Percentiles rank a stretch among this genome's conserved stretches.
phyloP scores from a whole-genome alignment of 2,329 filamentous ascomycete species.

The Fonsecaea pedrosoi region DNA sequence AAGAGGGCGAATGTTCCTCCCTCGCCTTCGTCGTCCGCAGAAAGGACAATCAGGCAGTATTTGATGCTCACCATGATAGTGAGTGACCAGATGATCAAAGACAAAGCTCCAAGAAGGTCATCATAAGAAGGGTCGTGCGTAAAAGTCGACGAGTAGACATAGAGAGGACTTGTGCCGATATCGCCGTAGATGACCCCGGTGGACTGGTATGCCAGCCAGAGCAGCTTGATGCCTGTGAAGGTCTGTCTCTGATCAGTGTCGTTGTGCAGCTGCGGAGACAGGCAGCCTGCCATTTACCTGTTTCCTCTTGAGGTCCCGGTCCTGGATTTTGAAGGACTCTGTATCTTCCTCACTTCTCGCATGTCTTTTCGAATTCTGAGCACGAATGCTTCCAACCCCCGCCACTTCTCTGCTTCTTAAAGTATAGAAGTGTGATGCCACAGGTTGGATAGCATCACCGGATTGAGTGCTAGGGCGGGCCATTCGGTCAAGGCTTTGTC shows the following conservation, averaged over 20 bases:
- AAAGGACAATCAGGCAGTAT: constrained; percentile 62
- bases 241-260: constrained; percentile 19
- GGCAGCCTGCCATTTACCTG: constrained; percentile 27
- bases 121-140: constrained; percentile 50
- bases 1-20: constrained; percentile 64
- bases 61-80: constrained; percentile 65
- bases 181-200: constrained; percentile 66
- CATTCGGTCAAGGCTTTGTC: constrained; percentile 10
- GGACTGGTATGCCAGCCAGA: constrained; percentile 61
- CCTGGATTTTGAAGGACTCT: constrained; percentile 9
- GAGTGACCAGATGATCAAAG: constrained; percentile 62
- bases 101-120: constrained; percentile 61
- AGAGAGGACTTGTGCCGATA: constrained; percentile 64
- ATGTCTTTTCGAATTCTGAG: neutral
- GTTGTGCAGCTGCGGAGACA: neutral
- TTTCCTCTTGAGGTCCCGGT: constrained; percentile 35
- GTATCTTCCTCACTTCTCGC: neutral
- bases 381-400: constrained; percentile 22
- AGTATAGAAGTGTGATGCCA: constrained; percentile 21
- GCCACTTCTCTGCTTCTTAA: constrained; percentile 20
- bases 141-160: constrained; percentile 64
- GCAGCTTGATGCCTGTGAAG: constrained; percentile 42
- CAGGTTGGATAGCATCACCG: constrained; percentile 22
- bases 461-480: constrained; percentile 8
- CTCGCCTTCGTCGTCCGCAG: constrained; percentile 64